These are phyloP conservation scores for Galerina marginata DNA, from an alignment of 768 basidiomycete genomes.

Conservation along the genomic window DNA sequence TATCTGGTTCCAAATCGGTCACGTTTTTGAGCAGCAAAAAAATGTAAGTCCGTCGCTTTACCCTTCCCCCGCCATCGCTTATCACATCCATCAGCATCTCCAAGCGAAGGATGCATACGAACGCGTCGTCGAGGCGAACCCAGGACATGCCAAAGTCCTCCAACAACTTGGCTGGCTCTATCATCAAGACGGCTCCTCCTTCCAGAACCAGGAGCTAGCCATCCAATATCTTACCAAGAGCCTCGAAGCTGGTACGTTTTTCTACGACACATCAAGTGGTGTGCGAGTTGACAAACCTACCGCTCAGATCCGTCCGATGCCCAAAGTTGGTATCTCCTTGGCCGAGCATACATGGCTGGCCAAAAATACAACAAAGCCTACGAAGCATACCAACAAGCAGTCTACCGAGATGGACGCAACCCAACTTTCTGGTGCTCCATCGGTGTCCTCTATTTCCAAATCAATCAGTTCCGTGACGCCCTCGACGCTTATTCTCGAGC, in stretches of 20 bases:
- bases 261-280: background rate
- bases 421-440: conserved; percentile 99
- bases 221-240: conserved; percentile 94
- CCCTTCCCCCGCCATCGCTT: conserved; percentile 1
- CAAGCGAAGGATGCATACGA: conserved; percentile 96
- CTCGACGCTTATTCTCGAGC: conserved; percentile 99
- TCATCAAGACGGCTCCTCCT: conserved; percentile 92
- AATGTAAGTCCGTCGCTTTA: conserved; percentile 63
- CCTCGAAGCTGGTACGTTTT: conserved; percentile 84
- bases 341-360: conserved; percentile 97
- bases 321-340: conserved; percentile 98
- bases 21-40: conserved; percentile 97
- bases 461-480: conserved; percentile 99
- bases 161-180: conserved; percentile 99
- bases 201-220: conserved; percentile 95
- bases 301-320: conserved; percentile 87
- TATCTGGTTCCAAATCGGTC: conserved; percentile 99
- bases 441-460: conserved; percentile 98
- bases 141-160: conserved; percentile 93
- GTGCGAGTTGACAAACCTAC: conserved; percentile 8
- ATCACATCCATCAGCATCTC: conserved; percentile 62
- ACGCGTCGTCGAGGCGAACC: conserved; percentile 91
- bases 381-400: conserved; percentile 98
- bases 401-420: conserved; percentile 98
- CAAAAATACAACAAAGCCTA: conserved; percentile 99